phyloP scores from a whole-genome alignment of 169 alveolate species.

The Toxoplasma gondii region DNA sequence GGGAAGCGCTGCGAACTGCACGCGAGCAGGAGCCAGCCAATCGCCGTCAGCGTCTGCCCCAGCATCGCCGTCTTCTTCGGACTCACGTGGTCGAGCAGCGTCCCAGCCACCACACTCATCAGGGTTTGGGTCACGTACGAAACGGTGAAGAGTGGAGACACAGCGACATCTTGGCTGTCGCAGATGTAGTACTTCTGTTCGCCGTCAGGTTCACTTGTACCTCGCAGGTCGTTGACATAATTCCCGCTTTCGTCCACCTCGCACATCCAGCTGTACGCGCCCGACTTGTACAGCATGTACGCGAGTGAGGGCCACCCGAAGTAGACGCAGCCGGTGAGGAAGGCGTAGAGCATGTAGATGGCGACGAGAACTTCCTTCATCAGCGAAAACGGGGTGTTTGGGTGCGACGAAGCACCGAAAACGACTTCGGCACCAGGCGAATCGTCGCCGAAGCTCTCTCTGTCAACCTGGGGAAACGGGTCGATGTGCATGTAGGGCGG shows the following conservation, averaged over 20 bases:
- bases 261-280: conserved; percentile 67
- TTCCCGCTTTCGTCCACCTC: neutral
- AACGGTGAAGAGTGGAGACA: conserved; percentile 42
- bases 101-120: conserved; percentile 62
- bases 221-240: neutral
- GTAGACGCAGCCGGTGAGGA: conserved; percentile 65
- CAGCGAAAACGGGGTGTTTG: neutral
- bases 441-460: neutral
- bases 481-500: conserved; percentile 36
- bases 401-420: neutral
- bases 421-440: neutral
- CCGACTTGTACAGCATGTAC: conserved; percentile 57
- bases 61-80: conserved; percentile 61
- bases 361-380: conserved; percentile 29
- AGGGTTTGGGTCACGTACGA: conserved; percentile 47
- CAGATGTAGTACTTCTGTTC: conserved; percentile 33
- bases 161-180: conserved; percentile 63
- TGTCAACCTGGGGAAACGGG: neutral
- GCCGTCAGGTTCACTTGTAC: neutral
- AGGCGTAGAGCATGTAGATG: conserved; percentile 48
- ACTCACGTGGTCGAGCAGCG: conserved; percentile 59
- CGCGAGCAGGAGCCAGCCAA: conserved; percentile 58
- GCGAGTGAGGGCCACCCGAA: conserved; percentile 65
- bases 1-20: neutral
- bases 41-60: conserved; percentile 47